Conservation (phyloP, 208 protist species). For the Wallacemonas sp. region DNA sequence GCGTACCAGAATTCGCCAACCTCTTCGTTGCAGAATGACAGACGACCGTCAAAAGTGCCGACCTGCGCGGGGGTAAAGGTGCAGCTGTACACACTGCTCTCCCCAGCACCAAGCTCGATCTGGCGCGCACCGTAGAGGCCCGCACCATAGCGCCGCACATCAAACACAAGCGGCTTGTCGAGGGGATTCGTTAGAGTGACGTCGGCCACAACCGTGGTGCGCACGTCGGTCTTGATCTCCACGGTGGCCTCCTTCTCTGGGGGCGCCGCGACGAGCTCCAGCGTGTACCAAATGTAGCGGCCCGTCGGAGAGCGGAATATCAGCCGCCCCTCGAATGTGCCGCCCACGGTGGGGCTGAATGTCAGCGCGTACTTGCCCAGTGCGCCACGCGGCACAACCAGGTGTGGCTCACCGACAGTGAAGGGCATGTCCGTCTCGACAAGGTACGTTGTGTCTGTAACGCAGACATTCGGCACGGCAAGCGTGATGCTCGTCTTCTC, state of each 20-base stretch:
- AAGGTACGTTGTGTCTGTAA: slow-evolving; percentile 62
- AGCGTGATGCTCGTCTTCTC: slow-evolving; percentile 51
- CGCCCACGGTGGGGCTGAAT: slow-evolving; percentile 75
- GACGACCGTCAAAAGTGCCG: slow-evolving; percentile 61
- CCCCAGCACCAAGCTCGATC: slow-evolving; percentile 50
- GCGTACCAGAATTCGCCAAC: slow-evolving; percentile 96
- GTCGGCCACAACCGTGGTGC: slow-evolving; percentile 83
- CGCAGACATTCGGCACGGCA: slow-evolving; percentile 75
- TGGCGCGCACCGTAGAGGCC: slow-evolving; percentile 80
- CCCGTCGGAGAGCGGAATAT: slow-evolving; percentile 66
- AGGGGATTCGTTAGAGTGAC: slow-evolving; percentile 87
- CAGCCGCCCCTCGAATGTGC: slow-evolving; percentile 83
- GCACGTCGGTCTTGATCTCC: slow-evolving; percentile 74
- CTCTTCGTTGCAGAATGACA: slow-evolving; percentile 88
- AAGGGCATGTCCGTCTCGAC: slow-evolving; percentile 90
- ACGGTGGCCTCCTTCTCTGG: slow-evolving; percentile 89
- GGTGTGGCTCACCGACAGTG: slow-evolving; percentile 57
- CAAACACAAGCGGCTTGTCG: slow-evolving; percentile 68
- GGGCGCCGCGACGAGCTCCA: slow-evolving; percentile 76
- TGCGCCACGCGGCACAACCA: slow-evolving; percentile 53
- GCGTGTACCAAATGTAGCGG: slow-evolving; percentile 91
- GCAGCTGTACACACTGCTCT: slow-evolving; percentile 65
- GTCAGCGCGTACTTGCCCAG: slow-evolving; percentile 74
- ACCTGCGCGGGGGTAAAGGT: slow-evolving; percentile 85
- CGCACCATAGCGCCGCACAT: slow-evolving; percentile 67